Evolutionary conservation across 2,329 filamentous ascomycete genomes (phyloP), one percentile per base, ranked within the genome.

Genomic region (Aureobasidium sp.): DNA sequence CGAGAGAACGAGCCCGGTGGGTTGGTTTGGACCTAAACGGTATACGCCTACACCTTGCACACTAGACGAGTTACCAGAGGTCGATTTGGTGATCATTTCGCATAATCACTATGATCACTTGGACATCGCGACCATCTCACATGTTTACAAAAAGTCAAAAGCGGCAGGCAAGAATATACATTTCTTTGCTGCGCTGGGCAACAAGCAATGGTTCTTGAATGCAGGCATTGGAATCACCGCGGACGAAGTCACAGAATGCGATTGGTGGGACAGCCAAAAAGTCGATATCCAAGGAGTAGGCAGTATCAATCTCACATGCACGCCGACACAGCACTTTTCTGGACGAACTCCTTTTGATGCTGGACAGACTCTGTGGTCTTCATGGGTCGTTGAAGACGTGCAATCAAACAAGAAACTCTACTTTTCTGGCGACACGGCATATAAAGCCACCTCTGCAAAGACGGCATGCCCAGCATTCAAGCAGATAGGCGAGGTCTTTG

Each of bases 51-150:
- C 79, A 4, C 82, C 82, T 0, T 84, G 81, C 67, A 66, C 68
- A 0, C 66, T 82, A 2, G 72, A 78, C 2, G 79, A 82, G 20
- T 67, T 84, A 2, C 81, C 82, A 0, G 74, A 79, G 2, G 71
- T 83, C 10, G 81, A 84, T 61, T 68, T 79, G 2, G 74, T 84
- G 3, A 71, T 77, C 63, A 81, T 84, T 52, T 81, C 77, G 60
- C 82, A 84, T 68, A 81, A 83, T 65, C 82, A 84, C 67, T 83
- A 82, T 66, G 81, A 84, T 65, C 82, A 84, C 63, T 73, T 83
- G 55, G 80, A 83, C 64, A 70, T 74, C 5, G 71, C 74, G 20
- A 79, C 79, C 0, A 69, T 84, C 43, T 73, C 68, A 63, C 69
- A 73, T 27, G 66, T 80, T 20, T 77, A 77, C 65, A 48, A 41